Percentiles rank a stretch among this genome's conserved stretches.
Conservation (phyloP, 345 rosid genomes). For the Citrus australasica region DNA sequence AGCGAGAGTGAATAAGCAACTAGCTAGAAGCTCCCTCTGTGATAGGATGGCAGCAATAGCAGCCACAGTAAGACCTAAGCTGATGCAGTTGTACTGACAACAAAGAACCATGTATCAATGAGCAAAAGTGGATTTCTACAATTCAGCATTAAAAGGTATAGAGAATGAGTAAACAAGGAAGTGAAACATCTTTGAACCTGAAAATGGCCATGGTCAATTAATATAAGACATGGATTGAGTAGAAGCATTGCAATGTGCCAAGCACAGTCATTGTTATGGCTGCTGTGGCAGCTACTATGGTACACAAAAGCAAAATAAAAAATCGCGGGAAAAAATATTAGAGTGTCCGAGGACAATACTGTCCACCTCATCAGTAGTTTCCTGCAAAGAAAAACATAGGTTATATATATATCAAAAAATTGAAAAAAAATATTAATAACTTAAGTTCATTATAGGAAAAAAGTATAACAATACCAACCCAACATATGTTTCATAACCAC, state of each 20-base stretch:
- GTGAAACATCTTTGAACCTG: constrained; percentile 49
- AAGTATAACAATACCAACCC: constrained; percentile 40
- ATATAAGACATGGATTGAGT: constrained; percentile 75
- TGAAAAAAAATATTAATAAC: not conserved
- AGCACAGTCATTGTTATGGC: constrained; percentile 39
- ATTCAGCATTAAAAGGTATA: not conserved
- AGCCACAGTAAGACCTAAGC: constrained; percentile 79
- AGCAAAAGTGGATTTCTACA: constrained; percentile 14
- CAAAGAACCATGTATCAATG: constrained; percentile 18
- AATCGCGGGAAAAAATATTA: constrained; percentile 81
- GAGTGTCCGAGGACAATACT: constrained; percentile 70
- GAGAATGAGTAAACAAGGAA: not conserved
- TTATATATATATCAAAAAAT: not conserved
- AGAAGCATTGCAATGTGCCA: constrained; percentile 78
- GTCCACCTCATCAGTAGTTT: constrained; percentile 93
- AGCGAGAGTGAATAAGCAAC: constrained; percentile 71
- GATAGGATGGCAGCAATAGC: constrained; percentile 82
- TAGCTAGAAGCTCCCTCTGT: constrained; percentile 54
- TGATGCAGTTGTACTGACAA: constrained; percentile 90
- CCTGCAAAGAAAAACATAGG: constrained; percentile 40
- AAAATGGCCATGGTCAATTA: constrained; percentile 96
- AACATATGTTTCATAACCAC: constrained; percentile 70
- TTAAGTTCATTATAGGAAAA: not conserved
- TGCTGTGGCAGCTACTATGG: constrained; percentile 20
- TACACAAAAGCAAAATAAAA: constrained; percentile 58